A percentile compares a stretch with the other conserved stretches of the same genome.
Evolutionary conservation across 1,284 basidiomycete genomes (phyloP).

Genomic region (Ceratobasidium theobromae): DNA sequence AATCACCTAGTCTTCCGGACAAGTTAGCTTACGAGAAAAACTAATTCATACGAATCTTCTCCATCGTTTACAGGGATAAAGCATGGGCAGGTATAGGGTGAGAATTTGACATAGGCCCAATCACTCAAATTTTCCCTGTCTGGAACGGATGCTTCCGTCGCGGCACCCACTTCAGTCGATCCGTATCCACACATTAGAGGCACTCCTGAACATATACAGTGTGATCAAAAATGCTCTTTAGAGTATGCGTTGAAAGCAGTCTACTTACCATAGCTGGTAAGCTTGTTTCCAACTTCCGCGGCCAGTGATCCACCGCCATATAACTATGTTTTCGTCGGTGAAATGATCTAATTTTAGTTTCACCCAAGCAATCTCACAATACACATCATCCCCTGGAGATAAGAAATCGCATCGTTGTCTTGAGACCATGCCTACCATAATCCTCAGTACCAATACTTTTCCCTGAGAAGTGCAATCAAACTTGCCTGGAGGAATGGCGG

Average conservation of each 20-base stretch:
- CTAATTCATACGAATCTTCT: slow-evolving; percentile 1
- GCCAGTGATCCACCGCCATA: slow-evolving; percentile 12
- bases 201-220: neutral
- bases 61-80: slow-evolving; percentile 15
- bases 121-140: neutral
- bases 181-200: neutral
- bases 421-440: slow-evolving; percentile 29
- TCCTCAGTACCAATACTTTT: neutral
- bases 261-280: slow-evolving; percentile 4
- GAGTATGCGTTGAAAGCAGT: neutral
- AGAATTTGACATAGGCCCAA: slow-evolving; percentile 31
- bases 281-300: neutral
- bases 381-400: slow-evolving; percentile 19
- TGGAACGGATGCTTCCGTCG: neutral
- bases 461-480: neutral
- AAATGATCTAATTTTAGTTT: neutral
- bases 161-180: neutral
- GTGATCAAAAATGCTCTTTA: neutral
- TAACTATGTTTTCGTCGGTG: slow-evolving; percentile 1
- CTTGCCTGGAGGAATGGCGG: slow-evolving; percentile 34
- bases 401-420: slow-evolving; percentile 22
- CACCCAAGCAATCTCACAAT: slow-evolving; percentile 28
- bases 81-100: neutral
- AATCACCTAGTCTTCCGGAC: too few species aligned
- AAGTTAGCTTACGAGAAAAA: slow-evolving; percentile 21